Conservation (phyloP, 352 stramenopile genomes). For the Phytophthora europaea region DNA sequence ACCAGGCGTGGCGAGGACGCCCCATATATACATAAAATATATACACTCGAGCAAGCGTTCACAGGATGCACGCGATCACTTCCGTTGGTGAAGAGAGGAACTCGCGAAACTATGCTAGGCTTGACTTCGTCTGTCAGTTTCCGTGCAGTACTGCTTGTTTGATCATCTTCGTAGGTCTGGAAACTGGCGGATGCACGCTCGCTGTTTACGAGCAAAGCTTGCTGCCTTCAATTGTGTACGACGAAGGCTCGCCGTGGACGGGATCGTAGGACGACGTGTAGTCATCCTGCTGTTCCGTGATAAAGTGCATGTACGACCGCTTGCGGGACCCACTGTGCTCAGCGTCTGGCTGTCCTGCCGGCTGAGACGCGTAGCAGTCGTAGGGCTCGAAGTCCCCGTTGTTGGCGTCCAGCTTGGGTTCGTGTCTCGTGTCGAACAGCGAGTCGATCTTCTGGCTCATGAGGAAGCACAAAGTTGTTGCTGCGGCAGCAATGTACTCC, state of each 20-base stretch:
- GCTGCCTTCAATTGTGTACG: slow-evolving; percentile 80
- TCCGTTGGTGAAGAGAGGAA: slow-evolving; percentile 37
- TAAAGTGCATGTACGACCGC: slow-evolving; percentile 83
- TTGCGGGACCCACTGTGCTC: slow-evolving; percentile 55
- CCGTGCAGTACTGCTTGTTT: slow-evolving; percentile 12
- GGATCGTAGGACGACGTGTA: slow-evolving; percentile 48
- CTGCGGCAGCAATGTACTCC: slow-evolving; percentile 83
- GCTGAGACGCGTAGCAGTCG: slow-evolving; percentile 67
- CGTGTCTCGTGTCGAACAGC: slow-evolving; percentile 68
- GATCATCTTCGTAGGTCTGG: slow-evolving; percentile 9
- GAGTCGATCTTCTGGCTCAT: slow-evolving; percentile 90
- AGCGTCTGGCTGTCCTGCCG: slow-evolving; percentile 20
- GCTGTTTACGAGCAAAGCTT: slow-evolving; percentile 77
- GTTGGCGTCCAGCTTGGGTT: slow-evolving; percentile 41
- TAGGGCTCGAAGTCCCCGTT: slow-evolving; percentile 76
- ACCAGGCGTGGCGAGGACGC: slow-evolving; percentile 18
- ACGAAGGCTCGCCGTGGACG: slow-evolving; percentile 44
- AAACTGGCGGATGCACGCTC: slow-evolving; percentile 17
- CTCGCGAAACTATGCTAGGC: slow-evolving; percentile 19
- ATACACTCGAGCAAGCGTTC: slow-evolving; percentile 43
- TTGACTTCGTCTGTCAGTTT: slow-evolving; percentile 27
- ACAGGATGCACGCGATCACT: slow-evolving; percentile 40
- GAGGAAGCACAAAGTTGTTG: slow-evolving; percentile 84
- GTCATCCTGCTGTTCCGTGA: slow-evolving; percentile 61
- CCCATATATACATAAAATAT: slow-evolving; percentile 52